A percentile compares a stretch with the other conserved stretches of the same genome.
Conservation (phyloP, 495 filamentous ascomycete species). For the Aspergillus ellipticus region DNA sequence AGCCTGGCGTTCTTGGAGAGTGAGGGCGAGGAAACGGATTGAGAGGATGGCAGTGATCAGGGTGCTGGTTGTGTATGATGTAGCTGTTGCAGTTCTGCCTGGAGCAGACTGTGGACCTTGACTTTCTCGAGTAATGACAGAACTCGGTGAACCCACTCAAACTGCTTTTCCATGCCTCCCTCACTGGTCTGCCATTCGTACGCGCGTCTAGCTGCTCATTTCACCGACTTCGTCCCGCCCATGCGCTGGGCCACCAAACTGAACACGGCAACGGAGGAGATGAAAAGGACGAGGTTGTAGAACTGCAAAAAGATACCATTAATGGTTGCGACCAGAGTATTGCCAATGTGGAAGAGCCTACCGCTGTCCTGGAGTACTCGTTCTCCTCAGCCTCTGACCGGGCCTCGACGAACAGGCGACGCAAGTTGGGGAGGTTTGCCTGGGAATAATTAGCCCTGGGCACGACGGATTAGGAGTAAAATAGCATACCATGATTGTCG, state of each 20-base stretch:
- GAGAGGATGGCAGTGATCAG: constrained; percentile 13
- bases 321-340: neutral
- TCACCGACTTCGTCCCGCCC: constrained; percentile 41
- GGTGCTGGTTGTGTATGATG: neutral
- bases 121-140: neutral
- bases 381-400: constrained; percentile 91
- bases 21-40: constrained; percentile 54
- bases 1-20: constrained; percentile 53
- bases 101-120: constrained; percentile 4
- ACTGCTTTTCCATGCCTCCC: too few species aligned
- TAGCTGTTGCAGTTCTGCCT: neutral
- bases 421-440: constrained; percentile 91
- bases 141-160: neutral
- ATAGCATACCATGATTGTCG: constrained; percentile 13
- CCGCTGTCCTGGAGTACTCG: constrained; percentile 87
- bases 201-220: constrained; percentile 19
- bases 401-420: constrained; percentile 94
- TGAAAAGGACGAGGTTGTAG: constrained; percentile 94
- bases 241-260: constrained; percentile 82
- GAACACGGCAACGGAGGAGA: constrained; percentile 90
- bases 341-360: constrained; percentile 30
- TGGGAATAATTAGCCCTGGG: constrained; percentile 22
- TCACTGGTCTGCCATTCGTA: neutral
- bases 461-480: neutral
- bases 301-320: constrained; percentile 56